Base-by-base conservation (phyloP, 2,329 filamentous ascomycete species). In the Pseudopyrenochaeta lycopersici region DNA sequence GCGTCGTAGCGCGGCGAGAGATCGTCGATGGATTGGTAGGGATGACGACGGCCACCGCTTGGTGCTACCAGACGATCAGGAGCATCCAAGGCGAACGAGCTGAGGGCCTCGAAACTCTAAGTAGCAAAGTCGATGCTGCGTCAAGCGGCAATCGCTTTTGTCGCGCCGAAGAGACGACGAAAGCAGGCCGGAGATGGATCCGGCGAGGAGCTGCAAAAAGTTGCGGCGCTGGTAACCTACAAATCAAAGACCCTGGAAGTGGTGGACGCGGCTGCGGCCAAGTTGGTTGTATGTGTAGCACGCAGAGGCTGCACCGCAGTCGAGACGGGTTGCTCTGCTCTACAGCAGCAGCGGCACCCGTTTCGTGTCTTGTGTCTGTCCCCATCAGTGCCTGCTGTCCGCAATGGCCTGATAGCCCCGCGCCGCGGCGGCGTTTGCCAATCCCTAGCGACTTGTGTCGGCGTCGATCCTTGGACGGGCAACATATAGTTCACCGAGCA, bases 11-110 rank as follows among this genome's bases (percentile, higher is more conserved):
- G 38, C 32, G 31, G 38, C 20, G 49, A 17, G 5, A 33, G 47
- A 56, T 60, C 49, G 56, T 56, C 56, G 52, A 59, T 56, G 56
- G 35, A 33, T 38, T 42, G 40, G 40, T 29, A 14, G 40, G 40
- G 23, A 42, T 30, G 40, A 17, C 23, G 23, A 27, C 7, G 23
- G 40, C 23, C n/a, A 12, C 14, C 17, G 21, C 40, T 18, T 17
- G 23, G 40, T 42, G 40, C 21, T 29, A 42, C 40, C 21, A n/a
- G 21, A 41, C 35, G 35, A 38, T 11, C 33, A 15, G 12, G 17
- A 15, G 15, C 10, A 17, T 21, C 20, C 36, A 21, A 6, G 18
- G 20, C 18, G 7, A 11, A 23, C 6, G 9, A 10, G 36, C 20
- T 39, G 36, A 18, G 11, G n/a, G 11, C 5, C 18, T 39, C 36